Percentiles rank a stretch among this genome's conserved stretches.
phyloP scores from a whole-genome alignment of 2,329 filamentous ascomycete genomes.

The Hymenoscyphus occultus region DNA sequence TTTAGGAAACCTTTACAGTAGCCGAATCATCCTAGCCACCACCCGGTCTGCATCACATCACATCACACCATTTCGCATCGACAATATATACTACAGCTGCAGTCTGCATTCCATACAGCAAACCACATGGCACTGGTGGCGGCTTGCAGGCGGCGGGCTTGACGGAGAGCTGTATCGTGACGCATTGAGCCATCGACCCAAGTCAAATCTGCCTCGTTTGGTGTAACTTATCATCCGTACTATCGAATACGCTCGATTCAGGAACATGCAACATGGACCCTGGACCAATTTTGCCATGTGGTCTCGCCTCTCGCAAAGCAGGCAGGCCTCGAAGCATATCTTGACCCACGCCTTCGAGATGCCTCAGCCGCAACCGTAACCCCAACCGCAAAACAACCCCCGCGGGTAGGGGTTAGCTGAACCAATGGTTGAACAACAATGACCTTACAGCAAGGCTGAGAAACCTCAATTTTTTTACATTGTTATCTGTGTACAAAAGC shows the following conservation, averaged over 20 bases:
- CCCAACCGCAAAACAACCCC: background rate
- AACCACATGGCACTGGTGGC: conserved; percentile 10
- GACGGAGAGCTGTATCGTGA: background rate
- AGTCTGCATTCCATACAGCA: background rate
- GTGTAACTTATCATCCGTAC: conserved; percentile 9
- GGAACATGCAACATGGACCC: conserved; percentile 1
- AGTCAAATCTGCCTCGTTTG: conserved; percentile 11
- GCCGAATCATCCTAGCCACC: conserved; percentile 5
- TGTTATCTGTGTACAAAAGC: conserved; percentile 4
- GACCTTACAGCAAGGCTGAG: conserved; percentile 9
- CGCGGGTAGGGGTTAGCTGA: conserved; percentile 5
- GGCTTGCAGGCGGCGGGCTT: conserved; percentile 1
- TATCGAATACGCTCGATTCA: conserved; percentile 10
- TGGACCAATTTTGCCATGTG: conserved; percentile 4
- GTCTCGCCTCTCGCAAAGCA: background rate
- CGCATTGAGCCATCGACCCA: conserved; percentile 7
- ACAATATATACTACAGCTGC: background rate
- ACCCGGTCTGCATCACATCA: background rate
- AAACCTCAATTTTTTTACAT: conserved; percentile 5
- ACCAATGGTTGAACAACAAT: conserved; percentile 8
- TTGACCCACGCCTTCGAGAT: background rate
- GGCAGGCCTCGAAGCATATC: background rate
- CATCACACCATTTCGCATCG: background rate
- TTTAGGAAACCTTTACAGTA: conserved; percentile 4
- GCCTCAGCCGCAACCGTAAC: conserved; percentile 12